Conservation (phyloP, 2,329 filamentous ascomycete species). For the Fusarium sp. region DNA sequence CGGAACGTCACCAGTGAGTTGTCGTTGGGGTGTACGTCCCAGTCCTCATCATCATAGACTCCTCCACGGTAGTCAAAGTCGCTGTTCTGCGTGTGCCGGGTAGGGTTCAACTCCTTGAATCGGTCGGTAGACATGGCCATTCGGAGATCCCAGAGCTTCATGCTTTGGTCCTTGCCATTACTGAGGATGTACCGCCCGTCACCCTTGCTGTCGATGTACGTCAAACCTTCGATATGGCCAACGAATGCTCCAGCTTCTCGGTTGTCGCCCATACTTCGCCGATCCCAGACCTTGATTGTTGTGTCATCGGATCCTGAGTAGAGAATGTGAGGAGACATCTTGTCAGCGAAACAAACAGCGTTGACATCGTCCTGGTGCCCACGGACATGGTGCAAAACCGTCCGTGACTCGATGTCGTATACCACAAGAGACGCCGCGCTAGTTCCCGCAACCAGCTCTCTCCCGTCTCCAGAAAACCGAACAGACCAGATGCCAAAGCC, state of each 20-base stretch:
- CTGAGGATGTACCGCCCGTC: slow-evolving; percentile 86
- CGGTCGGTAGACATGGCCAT: slow-evolving; percentile 84
- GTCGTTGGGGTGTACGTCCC: slow-evolving; percentile 76
- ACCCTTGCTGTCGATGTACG: slow-evolving; percentile 77
- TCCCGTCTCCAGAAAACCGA: slow-evolving; percentile 90
- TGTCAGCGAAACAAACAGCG: slow-evolving; percentile 94
- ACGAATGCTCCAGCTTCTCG: slow-evolving; percentile 76
- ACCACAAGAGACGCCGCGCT: slow-evolving; percentile 83
- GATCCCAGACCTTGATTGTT: slow-evolving; percentile 96
- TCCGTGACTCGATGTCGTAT: slow-evolving; percentile 88
- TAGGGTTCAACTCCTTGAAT: slow-evolving; percentile 67
- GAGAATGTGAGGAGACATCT: slow-evolving; percentile 88
- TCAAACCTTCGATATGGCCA: slow-evolving; percentile 74
- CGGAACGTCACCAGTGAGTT: slow-evolving; percentile 95
- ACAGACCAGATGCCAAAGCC: slow-evolving; percentile 85
- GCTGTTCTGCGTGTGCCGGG: slow-evolving; percentile 63
- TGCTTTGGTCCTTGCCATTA: slow-evolving; percentile 95
- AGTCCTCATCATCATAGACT: slow-evolving; percentile 72
- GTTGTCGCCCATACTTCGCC: slow-evolving; percentile 88
- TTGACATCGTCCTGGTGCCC: slow-evolving; percentile 94
- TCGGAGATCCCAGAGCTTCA: slow-evolving; percentile 96
- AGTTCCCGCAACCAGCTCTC: slow-evolving; percentile 91
- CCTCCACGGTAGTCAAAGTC: slow-evolving; percentile 82
- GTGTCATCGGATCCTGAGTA: slow-evolving; percentile 97
- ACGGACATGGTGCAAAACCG: slow-evolving; percentile 77